Evolutionary conservation across 2,329 filamentous ascomycete genomes (phyloP), one percentile per base, ranked within the genome.

Genomic region (Cordyceps militaris): DNA sequence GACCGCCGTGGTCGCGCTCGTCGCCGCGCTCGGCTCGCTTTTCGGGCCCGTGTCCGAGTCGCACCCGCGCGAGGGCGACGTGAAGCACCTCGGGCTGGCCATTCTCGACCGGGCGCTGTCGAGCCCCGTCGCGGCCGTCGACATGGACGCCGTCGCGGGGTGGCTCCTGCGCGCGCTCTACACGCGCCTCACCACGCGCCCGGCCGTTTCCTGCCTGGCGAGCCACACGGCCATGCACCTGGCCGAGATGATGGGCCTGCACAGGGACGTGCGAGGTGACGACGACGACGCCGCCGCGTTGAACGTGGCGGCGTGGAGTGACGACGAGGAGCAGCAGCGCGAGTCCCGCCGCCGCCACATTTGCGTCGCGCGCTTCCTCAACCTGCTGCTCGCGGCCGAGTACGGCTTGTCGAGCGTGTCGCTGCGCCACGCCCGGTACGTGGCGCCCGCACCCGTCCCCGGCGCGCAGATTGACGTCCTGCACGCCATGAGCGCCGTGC

Each of bases 141-240:
- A 61, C 30, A 53, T 61, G n/a, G 62, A 61, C 36, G 53, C 61
- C 5, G 56, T 63, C 47, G 60, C 51, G 4, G 61, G 60, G 5
- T 63, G 61, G 61, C 56, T 63, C 19, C 47, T 63, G 5, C 56
- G 61, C 9, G 59, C 61, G 5, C 46, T 63, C 8, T 63, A 61
- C 51, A 47, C 61, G 8, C 59, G 61, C 7, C 49, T 61, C 19
- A 62, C 61, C 5, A 63, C 61, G 4, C 40, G 61, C 9, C 61
- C 61, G 10, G 59, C 61, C 30, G 51, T 63, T 4, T 50, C 60
- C 2, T 61, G 59, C 48, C 47, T 63, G 43, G 50, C 61, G 14
- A 59, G 49, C 21, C 61, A 60, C 54, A 61, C 47, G 30, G 59
- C 60, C 16, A 59, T 63, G 54, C 61, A 62, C 53, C 34, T 60